Evolutionary conservation across 441 rosid genomes (phyloP).

Genomic region (Monsonia emarginata): DNA sequence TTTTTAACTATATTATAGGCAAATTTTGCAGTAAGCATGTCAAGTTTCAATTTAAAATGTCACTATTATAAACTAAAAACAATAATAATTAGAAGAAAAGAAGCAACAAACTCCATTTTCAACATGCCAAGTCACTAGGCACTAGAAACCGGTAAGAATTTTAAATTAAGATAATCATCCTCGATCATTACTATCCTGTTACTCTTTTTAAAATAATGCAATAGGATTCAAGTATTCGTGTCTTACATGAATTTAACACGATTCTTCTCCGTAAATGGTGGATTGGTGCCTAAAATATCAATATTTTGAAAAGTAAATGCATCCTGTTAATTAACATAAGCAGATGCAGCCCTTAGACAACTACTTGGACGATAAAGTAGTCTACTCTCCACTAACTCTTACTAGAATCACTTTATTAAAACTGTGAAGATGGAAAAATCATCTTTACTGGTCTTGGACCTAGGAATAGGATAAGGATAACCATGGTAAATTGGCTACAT

Average conservation of each 20-base stretch:
- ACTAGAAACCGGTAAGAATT: neutral
- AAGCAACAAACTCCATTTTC: neutral
- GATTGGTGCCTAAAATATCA: neutral
- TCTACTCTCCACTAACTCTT: neutral
- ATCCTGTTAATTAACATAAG: neutral
- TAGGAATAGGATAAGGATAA: no score
- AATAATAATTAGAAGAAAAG: neutral
- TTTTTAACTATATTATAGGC: no score
- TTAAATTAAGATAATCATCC: neutral
- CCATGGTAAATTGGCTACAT: no score
- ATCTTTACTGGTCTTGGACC: neutral
- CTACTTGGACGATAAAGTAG: neutral
- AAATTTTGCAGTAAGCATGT: neutral
- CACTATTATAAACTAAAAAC: neutral
- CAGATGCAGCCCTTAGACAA: neutral
- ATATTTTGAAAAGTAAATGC: neutral
- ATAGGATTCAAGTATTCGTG: no score
- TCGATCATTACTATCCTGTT: neutral
- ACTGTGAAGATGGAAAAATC: neutral
- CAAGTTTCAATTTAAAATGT: neutral
- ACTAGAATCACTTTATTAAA: neutral
- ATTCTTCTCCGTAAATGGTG: neutral
- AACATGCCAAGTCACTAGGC: neutral
- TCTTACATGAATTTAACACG: neutral
- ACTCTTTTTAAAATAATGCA: no score